phyloP scores from a whole-genome alignment of 2,329 filamentous ascomycete genomes.

The Myrmaecium sp. region DNA sequence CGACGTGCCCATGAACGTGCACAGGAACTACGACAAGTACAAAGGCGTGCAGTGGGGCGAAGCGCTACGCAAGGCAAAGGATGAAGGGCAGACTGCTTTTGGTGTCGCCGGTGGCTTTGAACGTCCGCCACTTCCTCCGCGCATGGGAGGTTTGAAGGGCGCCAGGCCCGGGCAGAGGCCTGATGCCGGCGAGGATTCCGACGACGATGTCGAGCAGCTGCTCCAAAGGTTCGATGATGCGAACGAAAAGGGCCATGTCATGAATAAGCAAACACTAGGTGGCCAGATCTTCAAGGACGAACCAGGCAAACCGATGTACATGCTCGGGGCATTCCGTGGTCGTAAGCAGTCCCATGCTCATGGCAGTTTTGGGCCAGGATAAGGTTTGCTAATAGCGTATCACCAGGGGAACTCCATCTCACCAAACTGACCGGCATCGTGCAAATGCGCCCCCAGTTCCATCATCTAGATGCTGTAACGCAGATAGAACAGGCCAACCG shows the following conservation, averaged over 20 bases:
- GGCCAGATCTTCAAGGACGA: constrained; percentile 58
- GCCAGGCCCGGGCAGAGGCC: constrained; percentile 7
- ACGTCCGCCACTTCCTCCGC: constrained; percentile 12
- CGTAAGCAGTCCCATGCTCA: constrained; percentile 34
- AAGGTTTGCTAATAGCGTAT: too few relatives aligned
- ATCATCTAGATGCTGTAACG: constrained; percentile 73
- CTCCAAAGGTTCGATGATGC: constrained; percentile 39
- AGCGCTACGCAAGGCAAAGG: constrained; percentile 41
- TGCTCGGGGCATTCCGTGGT: constrained; percentile 79
- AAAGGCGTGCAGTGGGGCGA: constrained; percentile 75
- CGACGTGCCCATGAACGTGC: constrained; percentile 61
- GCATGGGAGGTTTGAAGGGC: too few relatives aligned
- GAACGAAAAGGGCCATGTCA: constrained; percentile 50
- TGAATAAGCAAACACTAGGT: constrained; percentile 69
- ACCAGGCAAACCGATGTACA: constrained; percentile 59
- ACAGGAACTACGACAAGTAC: constrained; percentile 63
- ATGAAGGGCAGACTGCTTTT: constrained; percentile 26
- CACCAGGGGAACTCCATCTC: constrained; percentile 73
- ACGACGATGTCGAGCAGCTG: constrained; percentile 45
- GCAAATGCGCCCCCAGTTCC: constrained; percentile 78
- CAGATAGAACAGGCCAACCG: constrained; percentile 46
- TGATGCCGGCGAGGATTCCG: constrained; percentile 34
- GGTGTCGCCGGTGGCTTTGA: constrained; percentile 30
- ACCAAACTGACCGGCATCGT: constrained; percentile 70
- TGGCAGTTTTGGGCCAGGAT: too few relatives aligned